A percentile compares a stretch with the other conserved stretches of the same genome.
Evolutionary conservation across 148 eudicot species (phyloP).

Genomic region (Hydrangea macrophylla): DNA sequence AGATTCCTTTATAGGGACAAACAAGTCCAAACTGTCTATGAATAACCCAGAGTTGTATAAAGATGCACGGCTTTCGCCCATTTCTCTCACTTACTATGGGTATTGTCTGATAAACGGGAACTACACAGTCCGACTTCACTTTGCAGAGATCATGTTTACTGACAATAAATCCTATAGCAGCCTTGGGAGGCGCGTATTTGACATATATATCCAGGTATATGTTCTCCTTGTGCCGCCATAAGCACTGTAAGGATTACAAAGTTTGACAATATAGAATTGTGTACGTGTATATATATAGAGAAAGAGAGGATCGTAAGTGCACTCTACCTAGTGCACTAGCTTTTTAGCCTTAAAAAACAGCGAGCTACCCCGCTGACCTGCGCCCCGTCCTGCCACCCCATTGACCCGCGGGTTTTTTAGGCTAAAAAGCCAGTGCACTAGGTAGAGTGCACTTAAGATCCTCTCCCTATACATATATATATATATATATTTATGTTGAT

Average conservation of each 20-base stretch:
- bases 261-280: neutral
- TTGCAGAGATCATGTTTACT: constrained; percentile 38
- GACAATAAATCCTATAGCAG: constrained; percentile 31
- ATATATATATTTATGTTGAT: no score
- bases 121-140: constrained; percentile 37
- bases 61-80: constrained; percentile 32
- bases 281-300: no score
- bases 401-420: no score
- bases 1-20: constrained; percentile 5
- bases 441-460: no score
- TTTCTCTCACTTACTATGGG: constrained; percentile 35
- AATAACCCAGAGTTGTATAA: constrained; percentile 12
- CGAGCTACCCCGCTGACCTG: no score
- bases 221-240: neutral
- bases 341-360: no score
- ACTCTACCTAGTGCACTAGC: no score
- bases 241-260: neutral
- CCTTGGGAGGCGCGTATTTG: constrained; percentile 43
- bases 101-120: constrained; percentile 31
- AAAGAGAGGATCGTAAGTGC: no score
- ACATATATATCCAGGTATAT: constrained; percentile 37
- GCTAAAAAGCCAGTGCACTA: no score
- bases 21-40: constrained; percentile 11
- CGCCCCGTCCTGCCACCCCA: no score
- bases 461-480: no score